Evolutionary conservation across 257 asterid species (phyloP), one percentile per base, ranked within the genome.

Genomic region (Solanum infundibuliforme): DNA sequence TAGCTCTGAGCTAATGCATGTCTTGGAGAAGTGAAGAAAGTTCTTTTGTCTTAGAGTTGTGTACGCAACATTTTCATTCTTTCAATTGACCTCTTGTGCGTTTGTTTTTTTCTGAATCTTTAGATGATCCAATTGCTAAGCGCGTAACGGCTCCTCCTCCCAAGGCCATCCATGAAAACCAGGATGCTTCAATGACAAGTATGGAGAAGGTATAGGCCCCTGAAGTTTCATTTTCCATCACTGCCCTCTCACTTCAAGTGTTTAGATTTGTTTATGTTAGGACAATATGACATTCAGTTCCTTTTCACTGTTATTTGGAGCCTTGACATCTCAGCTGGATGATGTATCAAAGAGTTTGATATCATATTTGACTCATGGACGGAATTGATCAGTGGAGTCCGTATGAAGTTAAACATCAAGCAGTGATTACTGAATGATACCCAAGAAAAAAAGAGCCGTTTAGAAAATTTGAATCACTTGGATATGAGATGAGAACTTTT

Each of bases 81-180:
- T 46, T 48, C 69, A 85, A 73, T 85, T 85, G 29, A 87, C 25
- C 89, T 86, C 73, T 27, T 46, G 52, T 89, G 21, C 25, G 36
- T 79, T 36, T 83, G 85, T 36, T 25, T 35, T 86, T 88, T 32
- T 18, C 87, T 88, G 69, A 48, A 29, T 91, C 69, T 87, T 83
- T 91, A 97, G 99, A 95, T 88, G 99, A 95, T 91, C 98, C 98
- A 69, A 92, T 95, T 89, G 98, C 99, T 46, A 95, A 91, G 88
- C 93, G 95, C 86, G 79, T 81, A 66, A 87, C 87, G 39, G 60
- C 89, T 68, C 83, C 92, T 82, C 89, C 94, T 43, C 89, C 94
- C 73, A 93, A 92, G 85, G 91, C 76, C 84, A 88, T 89, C 87
- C 85, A 91, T 48, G 98, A 90, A 76, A 87, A 87, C 38, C 84